Evolutionary conservation across 1,284 basidiomycete genomes (phyloP).

Genomic region (Cryptococcus deneoformans): DNA sequence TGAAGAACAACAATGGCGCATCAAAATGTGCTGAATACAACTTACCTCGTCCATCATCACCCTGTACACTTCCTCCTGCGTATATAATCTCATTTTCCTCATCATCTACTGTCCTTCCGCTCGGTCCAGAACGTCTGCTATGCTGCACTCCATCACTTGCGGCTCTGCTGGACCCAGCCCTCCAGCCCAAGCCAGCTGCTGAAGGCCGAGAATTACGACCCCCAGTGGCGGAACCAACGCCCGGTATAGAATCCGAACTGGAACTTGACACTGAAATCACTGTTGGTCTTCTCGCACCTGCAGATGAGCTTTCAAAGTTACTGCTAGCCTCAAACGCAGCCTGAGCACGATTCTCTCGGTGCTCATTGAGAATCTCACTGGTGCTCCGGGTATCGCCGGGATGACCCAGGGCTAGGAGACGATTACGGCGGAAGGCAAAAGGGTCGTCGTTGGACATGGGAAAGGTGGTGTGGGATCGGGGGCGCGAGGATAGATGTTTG

Average conservation of each 20-base stretch:
- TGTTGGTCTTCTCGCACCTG: background rate
- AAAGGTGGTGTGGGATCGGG: too few species aligned
- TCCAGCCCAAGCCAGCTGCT: background rate
- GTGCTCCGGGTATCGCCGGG: too few species aligned
- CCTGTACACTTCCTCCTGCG: background rate
- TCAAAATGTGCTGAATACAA: too few species aligned
- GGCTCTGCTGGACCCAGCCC: background rate
- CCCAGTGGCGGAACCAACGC: background rate
- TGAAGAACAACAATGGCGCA: too few species aligned
- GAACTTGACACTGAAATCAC: background rate
- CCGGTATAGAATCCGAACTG: background rate
- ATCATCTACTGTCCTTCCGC: background rate
- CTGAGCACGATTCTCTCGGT: too few species aligned
- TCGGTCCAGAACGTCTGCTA: background rate
- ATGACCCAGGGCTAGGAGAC: too few species aligned
- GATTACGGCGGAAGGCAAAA: too few species aligned
- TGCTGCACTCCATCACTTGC: background rate
- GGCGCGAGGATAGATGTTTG: too few species aligned
- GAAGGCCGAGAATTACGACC: background rate
- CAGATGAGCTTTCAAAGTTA: background rate
- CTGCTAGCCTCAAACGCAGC: too few species aligned
- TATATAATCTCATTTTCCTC: constrained; percentile 15
- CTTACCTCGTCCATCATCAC: too few species aligned
- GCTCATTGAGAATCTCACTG: too few species aligned
- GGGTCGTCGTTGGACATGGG: too few species aligned